phyloP scores from a whole-genome alignment of 768 basidiomycete species.

The Kwoniella europaea region DNA sequence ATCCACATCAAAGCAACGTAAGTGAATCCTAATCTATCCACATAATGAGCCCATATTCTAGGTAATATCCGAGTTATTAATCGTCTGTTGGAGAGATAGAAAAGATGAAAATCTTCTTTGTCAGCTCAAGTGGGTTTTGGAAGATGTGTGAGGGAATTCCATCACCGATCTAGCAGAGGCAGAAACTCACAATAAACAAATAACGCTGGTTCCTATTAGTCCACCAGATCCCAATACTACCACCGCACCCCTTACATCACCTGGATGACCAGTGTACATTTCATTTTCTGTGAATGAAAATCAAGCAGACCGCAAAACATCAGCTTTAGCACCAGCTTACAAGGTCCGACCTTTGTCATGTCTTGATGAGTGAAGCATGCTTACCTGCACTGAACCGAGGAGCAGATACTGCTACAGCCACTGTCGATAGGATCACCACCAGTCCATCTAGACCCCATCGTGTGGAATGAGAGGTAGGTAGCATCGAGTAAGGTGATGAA shows the following conservation, averaged over 20 bases:
- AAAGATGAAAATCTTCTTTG: background rate
- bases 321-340: background rate
- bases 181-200: conserved; percentile 25
- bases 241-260: conserved; percentile 37
- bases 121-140: background rate
- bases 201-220: conserved; percentile 15
- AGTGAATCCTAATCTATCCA: conserved; percentile 47
- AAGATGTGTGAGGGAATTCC: background rate
- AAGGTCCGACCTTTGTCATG: background rate
- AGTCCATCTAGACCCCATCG: conserved; percentile 36
- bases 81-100: conserved; percentile 38
- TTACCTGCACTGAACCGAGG: conserved; percentile 30
- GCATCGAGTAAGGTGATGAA: background rate
- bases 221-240: conserved; percentile 27
- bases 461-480: conserved; percentile 33
- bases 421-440: conserved; percentile 22
- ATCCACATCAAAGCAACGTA: conserved; percentile 48
- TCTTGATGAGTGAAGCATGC: background rate
- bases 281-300: conserved; percentile 16
- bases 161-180: background rate
- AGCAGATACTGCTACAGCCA: conserved; percentile 35
- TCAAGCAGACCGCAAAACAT: background rate
- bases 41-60: conserved; percentile 41
- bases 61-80: conserved; percentile 23
- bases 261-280: conserved; percentile 36